A percentile compares a stretch with the other conserved stretches of the same genome.
These are phyloP conservation scores for Pseudogymnoascus sp. DNA, from an alignment of 2,329 filamentous ascomycete species.

Conservation along the genomic window DNA sequence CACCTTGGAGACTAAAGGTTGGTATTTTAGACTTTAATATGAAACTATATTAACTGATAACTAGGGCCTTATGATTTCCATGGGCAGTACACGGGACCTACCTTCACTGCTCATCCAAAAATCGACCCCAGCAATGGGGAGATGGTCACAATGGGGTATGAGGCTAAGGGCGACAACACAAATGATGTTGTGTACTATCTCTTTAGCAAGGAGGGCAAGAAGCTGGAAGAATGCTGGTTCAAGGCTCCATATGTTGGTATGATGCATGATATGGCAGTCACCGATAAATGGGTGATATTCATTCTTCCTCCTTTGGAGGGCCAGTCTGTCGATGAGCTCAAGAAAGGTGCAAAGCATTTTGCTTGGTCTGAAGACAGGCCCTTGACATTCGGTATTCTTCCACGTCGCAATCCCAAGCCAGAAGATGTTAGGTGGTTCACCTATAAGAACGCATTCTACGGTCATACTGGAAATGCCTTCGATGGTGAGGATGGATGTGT, in stretches of 20 bases:
- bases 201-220: constrained; percentile 35
- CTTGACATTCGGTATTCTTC: constrained; percentile 48
- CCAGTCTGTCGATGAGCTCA: constrained; percentile 21
- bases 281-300: constrained; percentile 41
- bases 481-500: constrained; percentile 40
- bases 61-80: constrained; percentile 43
- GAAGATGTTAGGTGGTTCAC: constrained; percentile 48
- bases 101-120: constrained; percentile 47
- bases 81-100: constrained; percentile 41
- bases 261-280: constrained; percentile 44
- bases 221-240: constrained; percentile 42
- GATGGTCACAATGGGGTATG: constrained; percentile 46
- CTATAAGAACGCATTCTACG: constrained; percentile 43
- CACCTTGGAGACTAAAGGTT: constrained; percentile 37
- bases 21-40: neutral
- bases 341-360: constrained; percentile 41
- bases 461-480: constrained; percentile 42
- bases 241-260: constrained; percentile 45
- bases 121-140: constrained; percentile 45
- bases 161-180: constrained; percentile 36
- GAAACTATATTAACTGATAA: neutral
- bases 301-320: constrained; percentile 43
- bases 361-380: constrained; percentile 48
- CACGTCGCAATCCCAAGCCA: constrained; percentile 40
- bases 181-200: constrained; percentile 43